Conservation (phyloP, 169 alveolate genomes). For the Babesia ovata region DNA sequence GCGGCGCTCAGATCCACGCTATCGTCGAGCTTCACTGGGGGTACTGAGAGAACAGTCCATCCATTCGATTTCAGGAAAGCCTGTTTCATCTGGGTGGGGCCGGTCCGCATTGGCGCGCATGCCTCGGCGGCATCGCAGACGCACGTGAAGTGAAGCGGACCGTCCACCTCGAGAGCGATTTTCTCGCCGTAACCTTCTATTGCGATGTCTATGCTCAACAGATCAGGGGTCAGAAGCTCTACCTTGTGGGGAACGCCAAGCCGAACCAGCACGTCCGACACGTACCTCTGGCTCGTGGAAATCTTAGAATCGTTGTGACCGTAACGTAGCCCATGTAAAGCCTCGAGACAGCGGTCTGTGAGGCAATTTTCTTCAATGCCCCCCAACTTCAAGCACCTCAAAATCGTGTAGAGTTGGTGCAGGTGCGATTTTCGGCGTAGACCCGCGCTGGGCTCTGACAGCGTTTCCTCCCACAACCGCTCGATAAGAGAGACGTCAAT, state of each 20-base stretch:
- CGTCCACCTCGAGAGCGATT: slow-evolving; percentile 70
- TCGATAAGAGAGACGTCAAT: neutral
- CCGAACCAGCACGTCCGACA: slow-evolving; percentile 64
- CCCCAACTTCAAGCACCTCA: slow-evolving; percentile 10
- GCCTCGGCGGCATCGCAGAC: slow-evolving; percentile 30
- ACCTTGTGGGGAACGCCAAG: slow-evolving; percentile 61
- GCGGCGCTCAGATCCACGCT: slow-evolving; percentile 17
- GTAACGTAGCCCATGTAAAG: slow-evolving; percentile 16
- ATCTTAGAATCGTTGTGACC: slow-evolving; percentile 53
- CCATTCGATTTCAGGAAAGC: slow-evolving; percentile 42
- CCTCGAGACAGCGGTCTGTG: slow-evolving; percentile 23
- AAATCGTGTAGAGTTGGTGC: slow-evolving; percentile 32
- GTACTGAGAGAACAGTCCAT: slow-evolving; percentile 48
- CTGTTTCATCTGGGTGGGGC: slow-evolving; percentile 61
- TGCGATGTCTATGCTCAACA: slow-evolving; percentile 65
- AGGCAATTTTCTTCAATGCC: slow-evolving; percentile 12
- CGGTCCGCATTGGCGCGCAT: slow-evolving; percentile 37
- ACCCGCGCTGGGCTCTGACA: slow-evolving; percentile 7
- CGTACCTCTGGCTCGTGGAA: slow-evolving; percentile 57
- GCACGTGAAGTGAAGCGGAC: slow-evolving; percentile 61
- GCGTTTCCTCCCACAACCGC: slow-evolving; percentile 9
- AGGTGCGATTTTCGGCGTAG: slow-evolving; percentile 26
- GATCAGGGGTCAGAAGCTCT: slow-evolving; percentile 52
- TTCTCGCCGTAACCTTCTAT: slow-evolving; percentile 48
- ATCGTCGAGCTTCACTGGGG: slow-evolving; percentile 41